Conservation (phyloP, 75 land plant species). For the Gnetum montanum region DNA sequence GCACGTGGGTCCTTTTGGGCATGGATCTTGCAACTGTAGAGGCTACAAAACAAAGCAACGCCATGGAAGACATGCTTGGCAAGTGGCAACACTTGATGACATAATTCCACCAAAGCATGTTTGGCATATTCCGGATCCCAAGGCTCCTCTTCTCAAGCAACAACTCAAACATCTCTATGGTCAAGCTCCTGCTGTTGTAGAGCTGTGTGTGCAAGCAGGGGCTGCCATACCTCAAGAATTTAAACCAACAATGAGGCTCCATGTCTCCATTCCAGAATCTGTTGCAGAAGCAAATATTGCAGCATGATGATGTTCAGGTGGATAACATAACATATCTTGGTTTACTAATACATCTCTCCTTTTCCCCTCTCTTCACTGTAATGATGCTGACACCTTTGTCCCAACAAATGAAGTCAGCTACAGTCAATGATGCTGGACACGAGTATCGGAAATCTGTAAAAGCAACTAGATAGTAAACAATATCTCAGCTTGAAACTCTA, state of each 20-base stretch:
- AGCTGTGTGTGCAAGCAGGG: constrained; percentile 75
- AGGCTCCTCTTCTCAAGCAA: constrained; percentile 26
- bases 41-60: constrained; percentile 69
- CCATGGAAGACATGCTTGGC: constrained; percentile 89
- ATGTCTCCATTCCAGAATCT: constrained; percentile 51
- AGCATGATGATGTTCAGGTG: constrained; percentile 20
- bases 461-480: too few species aligned
- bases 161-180: constrained; percentile 70
- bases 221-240: constrained; percentile 54
- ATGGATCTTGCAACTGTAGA: constrained; percentile 65
- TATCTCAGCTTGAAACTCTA: too few species aligned
- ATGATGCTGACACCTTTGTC: too few species aligned
- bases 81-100: constrained; percentile 58
- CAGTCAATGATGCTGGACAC: too few species aligned
- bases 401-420: too few species aligned
- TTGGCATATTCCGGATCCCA: constrained; percentile 69
- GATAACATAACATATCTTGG: too few species aligned
- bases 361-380: too few species aligned
- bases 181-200: constrained; percentile 78
- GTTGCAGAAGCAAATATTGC: constrained; percentile 73
- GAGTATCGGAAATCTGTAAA: too few species aligned
- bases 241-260: constrained; percentile 66
- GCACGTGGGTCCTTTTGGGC: constrained; percentile 70
- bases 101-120: constrained; percentile 76
- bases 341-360: too few species aligned